A percentile compares a stretch with the other conserved stretches of the same genome.
These are phyloP conservation scores for Candida tibetensis DNA, from an alignment of 805 yeast species.

Conservation along the genomic window DNA sequence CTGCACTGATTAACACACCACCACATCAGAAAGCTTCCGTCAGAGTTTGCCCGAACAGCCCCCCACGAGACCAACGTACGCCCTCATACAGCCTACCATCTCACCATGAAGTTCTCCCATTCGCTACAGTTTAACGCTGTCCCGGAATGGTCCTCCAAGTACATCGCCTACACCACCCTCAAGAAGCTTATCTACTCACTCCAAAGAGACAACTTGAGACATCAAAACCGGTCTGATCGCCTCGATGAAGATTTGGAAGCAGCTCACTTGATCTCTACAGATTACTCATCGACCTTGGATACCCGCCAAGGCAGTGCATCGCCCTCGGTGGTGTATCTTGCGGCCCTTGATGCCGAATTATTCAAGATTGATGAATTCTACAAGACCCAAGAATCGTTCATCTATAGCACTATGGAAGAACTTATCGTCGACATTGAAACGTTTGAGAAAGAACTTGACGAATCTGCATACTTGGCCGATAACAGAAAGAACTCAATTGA, in stretches of 20 bases:
- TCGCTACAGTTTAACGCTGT: conserved; percentile 95
- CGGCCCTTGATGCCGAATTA: conserved; percentile 77
- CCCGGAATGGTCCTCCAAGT: conserved; percentile 95
- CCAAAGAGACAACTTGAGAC: conserved; percentile 58
- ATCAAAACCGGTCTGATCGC: conserved; percentile 9
- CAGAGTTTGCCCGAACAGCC: neutral
- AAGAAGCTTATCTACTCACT: conserved; percentile 81
- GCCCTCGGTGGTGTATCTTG: conserved; percentile 57
- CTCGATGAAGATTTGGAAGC: conserved; percentile 28
- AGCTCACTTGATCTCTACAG: conserved; percentile 28
- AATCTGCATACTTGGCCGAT: conserved; percentile 8
- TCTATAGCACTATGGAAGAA: conserved; percentile 51
- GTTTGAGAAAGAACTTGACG: conserved; percentile 45
- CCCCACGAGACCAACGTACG: neutral
- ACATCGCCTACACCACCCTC: conserved; percentile 83
- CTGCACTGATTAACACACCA: no score
- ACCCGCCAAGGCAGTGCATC: conserved; percentile 28
- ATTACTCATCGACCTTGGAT: conserved; percentile 11
- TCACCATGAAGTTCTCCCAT: conserved; percentile 85
- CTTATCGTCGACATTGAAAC: conserved; percentile 61
- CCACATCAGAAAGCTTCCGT: no score
- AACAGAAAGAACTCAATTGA: conserved; percentile 5
- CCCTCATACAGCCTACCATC: neutral
- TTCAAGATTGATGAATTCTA: conserved; percentile 75
- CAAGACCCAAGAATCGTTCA: conserved; percentile 58